These are phyloP conservation scores for Colletotrichum sp. DNA, from an alignment of 2,329 filamentous ascomycete genomes.

Conservation along the genomic window DNA sequence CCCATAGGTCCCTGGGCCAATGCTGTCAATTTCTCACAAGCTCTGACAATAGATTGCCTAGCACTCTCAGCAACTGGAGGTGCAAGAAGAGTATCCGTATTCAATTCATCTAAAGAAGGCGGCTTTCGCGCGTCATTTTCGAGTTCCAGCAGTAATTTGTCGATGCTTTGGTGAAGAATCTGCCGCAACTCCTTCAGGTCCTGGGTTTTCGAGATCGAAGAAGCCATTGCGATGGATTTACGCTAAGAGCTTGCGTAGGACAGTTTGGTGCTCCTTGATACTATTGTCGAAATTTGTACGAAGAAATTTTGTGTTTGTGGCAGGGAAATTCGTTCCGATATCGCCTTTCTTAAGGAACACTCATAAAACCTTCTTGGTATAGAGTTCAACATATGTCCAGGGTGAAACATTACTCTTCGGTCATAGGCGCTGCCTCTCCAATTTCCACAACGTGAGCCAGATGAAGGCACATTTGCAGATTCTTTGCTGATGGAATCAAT, in stretches of 20 bases:
- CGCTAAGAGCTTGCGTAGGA: accelerated
- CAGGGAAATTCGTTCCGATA: accelerated
- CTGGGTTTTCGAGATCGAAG: background rate
- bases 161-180: background rate
- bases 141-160: background rate
- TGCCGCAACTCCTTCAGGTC: background rate
- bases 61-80: background rate
- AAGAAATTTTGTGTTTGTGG: background rate
- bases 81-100: background rate
- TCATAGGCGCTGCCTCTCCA: accelerated
- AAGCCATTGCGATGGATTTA: background rate
- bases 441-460: background rate
- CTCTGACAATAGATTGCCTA: background rate
- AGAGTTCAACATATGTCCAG: background rate
- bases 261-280: background rate
- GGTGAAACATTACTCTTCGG: background rate
- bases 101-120: background rate
- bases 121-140: background rate
- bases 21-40: background rate
- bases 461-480: accelerated
- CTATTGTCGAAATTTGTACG: background rate
- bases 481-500: background rate
- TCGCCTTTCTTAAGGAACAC: background rate
- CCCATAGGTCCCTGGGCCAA: background rate
- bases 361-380: background rate